Evolutionary conservation across 2,329 filamentous ascomycete species (phyloP), one percentile per base, ranked within the genome.

Genomic region (Sodiomyces alkalinus): DNA sequence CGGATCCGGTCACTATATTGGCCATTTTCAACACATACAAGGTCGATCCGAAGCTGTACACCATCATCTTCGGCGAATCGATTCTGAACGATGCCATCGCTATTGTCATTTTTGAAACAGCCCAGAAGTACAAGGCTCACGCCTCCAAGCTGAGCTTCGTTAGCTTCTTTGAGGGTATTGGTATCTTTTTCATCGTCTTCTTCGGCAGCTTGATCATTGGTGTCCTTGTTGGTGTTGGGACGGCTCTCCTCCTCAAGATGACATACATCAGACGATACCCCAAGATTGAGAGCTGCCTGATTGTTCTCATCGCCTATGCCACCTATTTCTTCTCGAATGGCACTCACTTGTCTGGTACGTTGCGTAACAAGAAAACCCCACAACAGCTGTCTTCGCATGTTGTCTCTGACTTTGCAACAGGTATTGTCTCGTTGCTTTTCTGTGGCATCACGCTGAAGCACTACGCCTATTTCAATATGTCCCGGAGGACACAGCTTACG

Each of bases 401-500:
- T n/a, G n/a, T n/a, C n/a, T n/a, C n/a, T n/a, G n/a, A n/a, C n/a
- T n/a, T n/a, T n/a, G n/a, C n/a, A n/a, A n/a, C n/a, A 90, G 83
- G 86, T 41, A 98, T 98, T 44, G 90, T 98, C 40, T 92, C 90
- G 15, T 63, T 98, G 33, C 64, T 98, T 2, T 98, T 98, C 61
- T 98, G 90, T 52, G 90, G 90, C 31, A 98, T 98, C 42, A 96
- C 90, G 8, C 63, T 98, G 38, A 98, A 98, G 55, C 90, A 98
- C 51, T 98, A 98, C 47, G 90, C 90, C 37, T 98, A 98, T 58
- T 94, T 96, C 65, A 98, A 98, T 60, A 98, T 98, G 90, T 98
- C 90, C 17, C 76, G 90, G 27, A 77, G 90, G 36, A 96, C 90
- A 2, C 90, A 98, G 51, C 74, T 98, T 37, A 93, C 90, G 11